Conservation (phyloP, 495 filamentous ascomycete species). For the Podospora tetraspora region DNA sequence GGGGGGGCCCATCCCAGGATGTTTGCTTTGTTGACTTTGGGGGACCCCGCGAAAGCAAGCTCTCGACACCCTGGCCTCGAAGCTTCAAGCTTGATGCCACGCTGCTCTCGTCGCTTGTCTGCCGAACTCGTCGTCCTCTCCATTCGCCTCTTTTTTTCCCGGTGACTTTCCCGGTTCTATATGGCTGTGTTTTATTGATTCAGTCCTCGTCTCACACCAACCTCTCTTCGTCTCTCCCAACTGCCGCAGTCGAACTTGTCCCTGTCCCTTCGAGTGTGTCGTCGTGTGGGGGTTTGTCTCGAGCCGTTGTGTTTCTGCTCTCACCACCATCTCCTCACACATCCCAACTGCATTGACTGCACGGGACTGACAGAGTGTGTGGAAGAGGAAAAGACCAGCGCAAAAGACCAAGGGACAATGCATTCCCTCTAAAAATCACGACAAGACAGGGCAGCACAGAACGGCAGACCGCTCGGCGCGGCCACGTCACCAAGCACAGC, state of each 20-base stretch:
- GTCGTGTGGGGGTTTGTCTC: background rate
- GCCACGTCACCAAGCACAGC: slow-evolving; percentile 5
- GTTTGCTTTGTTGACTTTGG: background rate
- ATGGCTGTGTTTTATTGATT: background rate
- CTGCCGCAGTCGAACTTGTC: background rate
- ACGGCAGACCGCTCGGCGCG: background rate
- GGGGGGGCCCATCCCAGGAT: background rate
- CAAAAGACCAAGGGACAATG: slow-evolving; percentile 3
- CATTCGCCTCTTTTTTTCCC: background rate
- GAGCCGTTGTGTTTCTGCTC: background rate
- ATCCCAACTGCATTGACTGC: background rate
- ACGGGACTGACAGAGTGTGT: background rate
- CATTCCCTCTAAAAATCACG: slow-evolving; percentile 10
- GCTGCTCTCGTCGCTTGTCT: background rate
- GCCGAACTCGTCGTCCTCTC: background rate
- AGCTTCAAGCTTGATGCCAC: background rate
- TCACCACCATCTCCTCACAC: background rate
- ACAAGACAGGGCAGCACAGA: background rate
- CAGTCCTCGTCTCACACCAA: background rate
- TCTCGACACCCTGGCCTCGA: background rate
- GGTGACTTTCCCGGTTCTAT: background rate
- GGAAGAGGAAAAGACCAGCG: background rate
- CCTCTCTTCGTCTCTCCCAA: background rate
- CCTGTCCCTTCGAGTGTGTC: background rate
- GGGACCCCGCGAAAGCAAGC: background rate